Evolutionary conservation across 495 filamentous ascomycete genomes (phyloP), one percentile per base, ranked within the genome.

Genomic region (Tuber borchii): DNA sequence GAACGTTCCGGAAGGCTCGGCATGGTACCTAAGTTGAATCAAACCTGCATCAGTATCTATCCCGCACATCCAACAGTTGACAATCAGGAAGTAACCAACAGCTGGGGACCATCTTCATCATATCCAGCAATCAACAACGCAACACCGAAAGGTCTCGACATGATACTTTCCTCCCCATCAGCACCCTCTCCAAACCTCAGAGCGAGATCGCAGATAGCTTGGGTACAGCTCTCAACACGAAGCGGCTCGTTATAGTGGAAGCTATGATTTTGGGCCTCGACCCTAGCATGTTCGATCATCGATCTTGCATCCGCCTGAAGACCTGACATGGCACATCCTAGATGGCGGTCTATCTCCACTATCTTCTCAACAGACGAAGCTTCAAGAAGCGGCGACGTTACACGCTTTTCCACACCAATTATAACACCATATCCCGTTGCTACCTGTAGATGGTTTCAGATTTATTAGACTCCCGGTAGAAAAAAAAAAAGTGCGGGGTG

Each of bases 311-410:
- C 95, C 77, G 95, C 95, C 86, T 99, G 95, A 75, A 99, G 88
- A 31, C 95, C 95, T 74, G 90, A 93, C 96, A 98, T 99, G 85
- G 95, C 96, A 86, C 95, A 98, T 71, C 95, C 95, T 80, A 99
- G 97, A 87, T 99, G 95, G 78, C 91, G 89, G 87, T 99, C 95
- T 86, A 99, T 97, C 84, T 98, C 95, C 83, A 99, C 95, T 79
- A 99, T 98, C 88, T 99, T 99, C 85, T 99, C 95, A 81, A 99
- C 95, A 51, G 93, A 97, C 39, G 92, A 95, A 34, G 95, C 95
- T 85, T 98, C 95, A 80, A 99, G 93, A 48, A 99, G 93, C 39
- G 93, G 93, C 72, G 93, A 97, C 78, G 95, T 99, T 79, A 98
- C 96, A 79, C 95, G 95, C 89, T 99, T 99, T 87, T 99, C 95